Conservation (phyloP, 768 basidiomycete genomes). For the Suillus fuscotomentosus region DNA sequence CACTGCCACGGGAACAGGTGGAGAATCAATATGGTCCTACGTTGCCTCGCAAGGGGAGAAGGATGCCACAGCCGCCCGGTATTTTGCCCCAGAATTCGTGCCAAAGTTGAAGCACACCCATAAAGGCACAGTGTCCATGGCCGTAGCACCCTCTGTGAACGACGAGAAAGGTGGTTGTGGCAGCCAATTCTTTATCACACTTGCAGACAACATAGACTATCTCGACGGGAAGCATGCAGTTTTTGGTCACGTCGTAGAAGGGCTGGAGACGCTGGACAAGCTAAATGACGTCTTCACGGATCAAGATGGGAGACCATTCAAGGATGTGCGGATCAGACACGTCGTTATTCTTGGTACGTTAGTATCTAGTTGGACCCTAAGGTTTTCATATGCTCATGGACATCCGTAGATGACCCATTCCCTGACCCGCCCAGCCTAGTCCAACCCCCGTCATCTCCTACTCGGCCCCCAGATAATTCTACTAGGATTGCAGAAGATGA, state of each 20-base stretch:
- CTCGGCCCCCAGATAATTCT: conserved; percentile 78
- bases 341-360: conserved; percentile 87
- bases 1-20: conserved; percentile 90
- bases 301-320: conserved; percentile 85
- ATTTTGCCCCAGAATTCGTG: conserved; percentile 83
- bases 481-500: conserved; percentile 95
- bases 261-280: conserved; percentile 87
- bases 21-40: conserved; percentile 85
- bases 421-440: conserved; percentile 79
- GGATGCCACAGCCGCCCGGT: conserved; percentile 55
- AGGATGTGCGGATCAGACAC: conserved; percentile 93
- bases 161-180: conserved; percentile 78
- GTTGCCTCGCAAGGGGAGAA: conserved; percentile 47
- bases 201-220: conserved; percentile 89
- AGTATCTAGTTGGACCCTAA: conserved; percentile 1
- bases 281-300: conserved; percentile 91
- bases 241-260: conserved; percentile 95
- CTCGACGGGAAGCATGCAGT: conserved; percentile 93
- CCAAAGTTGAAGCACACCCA: conserved; percentile 80
- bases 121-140: conserved; percentile 96
- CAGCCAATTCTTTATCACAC: conserved; percentile 95
- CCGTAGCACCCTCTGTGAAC: conserved; percentile 80
- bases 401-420: conserved; percentile 83
- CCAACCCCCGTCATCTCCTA: conserved; percentile 74
- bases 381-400: background rate